Conservation (phyloP, 2,329 filamentous ascomycete genomes). For the Pseudocercospora musae region DNA sequence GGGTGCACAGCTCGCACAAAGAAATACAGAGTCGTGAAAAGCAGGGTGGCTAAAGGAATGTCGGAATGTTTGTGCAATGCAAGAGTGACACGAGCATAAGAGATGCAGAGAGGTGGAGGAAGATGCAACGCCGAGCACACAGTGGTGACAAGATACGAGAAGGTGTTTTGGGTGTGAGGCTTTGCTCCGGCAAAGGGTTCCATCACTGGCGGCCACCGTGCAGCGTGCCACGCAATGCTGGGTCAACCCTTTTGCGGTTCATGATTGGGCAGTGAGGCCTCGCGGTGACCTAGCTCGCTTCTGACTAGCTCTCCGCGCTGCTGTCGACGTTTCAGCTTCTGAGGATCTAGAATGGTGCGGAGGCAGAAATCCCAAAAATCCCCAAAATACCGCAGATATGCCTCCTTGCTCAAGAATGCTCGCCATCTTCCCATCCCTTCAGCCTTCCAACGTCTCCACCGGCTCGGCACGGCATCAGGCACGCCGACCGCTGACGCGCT, state of each 20-base stretch:
- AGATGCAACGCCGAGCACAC: neutral
- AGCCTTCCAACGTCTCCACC: neutral
- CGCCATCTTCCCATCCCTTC: neutral
- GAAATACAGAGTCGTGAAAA: neutral
- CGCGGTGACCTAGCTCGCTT: conserved; percentile 9
- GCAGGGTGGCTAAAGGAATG: neutral
- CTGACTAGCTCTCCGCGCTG: neutral
- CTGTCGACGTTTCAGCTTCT: neutral
- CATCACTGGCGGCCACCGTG: neutral
- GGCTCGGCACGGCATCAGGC: neutral
- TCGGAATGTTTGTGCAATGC: neutral
- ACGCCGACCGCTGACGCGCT: neutral
- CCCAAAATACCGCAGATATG: neutral
- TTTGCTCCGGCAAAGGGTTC: conserved; percentile 13
- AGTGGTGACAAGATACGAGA: conserved; percentile 11
- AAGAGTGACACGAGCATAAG: conserved; percentile 1
- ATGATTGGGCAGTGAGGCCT: conserved; percentile 19
- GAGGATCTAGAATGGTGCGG: neutral
- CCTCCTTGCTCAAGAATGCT: neutral
- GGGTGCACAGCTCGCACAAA: conserved; percentile 3
- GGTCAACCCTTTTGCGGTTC: conserved; percentile 4
- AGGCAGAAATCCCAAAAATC: neutral
- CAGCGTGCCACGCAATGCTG: conserved; percentile 9
- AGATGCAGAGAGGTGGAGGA: neutral
- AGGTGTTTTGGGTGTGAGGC: conserved; percentile 13